Evolutionary conservation across 441 rosid species (phyloP).

Genomic region (Hura crepitans): DNA sequence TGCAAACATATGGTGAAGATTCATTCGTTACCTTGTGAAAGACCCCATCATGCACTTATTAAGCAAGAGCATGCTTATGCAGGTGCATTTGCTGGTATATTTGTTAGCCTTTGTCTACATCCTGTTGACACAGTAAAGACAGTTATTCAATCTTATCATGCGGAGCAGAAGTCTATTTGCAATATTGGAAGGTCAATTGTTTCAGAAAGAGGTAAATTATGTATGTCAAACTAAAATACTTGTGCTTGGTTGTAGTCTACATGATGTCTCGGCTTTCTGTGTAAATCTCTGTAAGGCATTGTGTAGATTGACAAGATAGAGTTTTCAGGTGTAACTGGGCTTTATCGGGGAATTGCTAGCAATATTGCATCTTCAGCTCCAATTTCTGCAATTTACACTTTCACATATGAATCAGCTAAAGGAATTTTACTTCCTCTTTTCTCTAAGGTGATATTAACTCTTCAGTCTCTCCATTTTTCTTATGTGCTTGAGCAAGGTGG

Average conservation of each 20-base stretch:
- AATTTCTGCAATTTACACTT: constrained; percentile 78
- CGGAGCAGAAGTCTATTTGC: constrained; percentile 59
- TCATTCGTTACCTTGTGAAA: constrained; percentile 27
- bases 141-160: constrained; percentile 61
- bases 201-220: constrained; percentile 69
- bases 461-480: constrained; percentile 10
- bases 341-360: constrained; percentile 70
- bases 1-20: constrained; percentile 26
- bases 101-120: constrained; percentile 86
- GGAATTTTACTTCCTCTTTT: constrained; percentile 69
- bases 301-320: constrained; percentile 18
- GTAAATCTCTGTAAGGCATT: constrained; percentile 12
- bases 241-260: constrained; percentile 6
- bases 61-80: constrained; percentile 88
- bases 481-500: not conserved
- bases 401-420: constrained; percentile 80
- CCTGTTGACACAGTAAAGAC: constrained; percentile 91
- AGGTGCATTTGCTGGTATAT: constrained; percentile 78
- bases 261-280: constrained; percentile 10
- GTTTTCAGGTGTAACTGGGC: constrained; percentile 64
- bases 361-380: constrained; percentile 88
- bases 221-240: constrained; percentile 15
- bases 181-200: constrained; percentile 66
- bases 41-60: constrained; percentile 40
- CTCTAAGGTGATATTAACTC: constrained; percentile 47